Evolutionary conservation across 768 basidiomycete genomes (phyloP).

Genomic region (Hebeloma cylindrosporum): DNA sequence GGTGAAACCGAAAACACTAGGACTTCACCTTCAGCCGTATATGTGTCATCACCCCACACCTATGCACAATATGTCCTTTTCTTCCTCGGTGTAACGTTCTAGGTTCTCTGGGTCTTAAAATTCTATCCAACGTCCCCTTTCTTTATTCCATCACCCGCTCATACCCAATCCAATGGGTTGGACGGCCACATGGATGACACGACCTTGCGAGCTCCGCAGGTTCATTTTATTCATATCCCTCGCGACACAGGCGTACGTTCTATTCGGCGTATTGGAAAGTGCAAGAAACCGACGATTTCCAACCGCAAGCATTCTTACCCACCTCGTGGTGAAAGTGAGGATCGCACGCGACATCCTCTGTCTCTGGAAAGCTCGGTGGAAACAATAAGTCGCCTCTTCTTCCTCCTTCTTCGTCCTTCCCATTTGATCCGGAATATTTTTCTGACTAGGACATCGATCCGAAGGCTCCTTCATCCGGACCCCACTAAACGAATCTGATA

Average conservation of each 20-base stretch:
- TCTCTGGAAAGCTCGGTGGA: constrained; percentile 13
- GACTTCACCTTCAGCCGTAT: constrained; percentile 10
- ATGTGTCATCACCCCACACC: constrained; percentile 13
- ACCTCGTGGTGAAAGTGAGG: constrained; percentile 7
- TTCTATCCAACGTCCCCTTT: neutral
- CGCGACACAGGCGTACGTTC: constrained; percentile 2
- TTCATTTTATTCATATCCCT: constrained; percentile 3
- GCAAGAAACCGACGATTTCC: constrained; percentile 11
- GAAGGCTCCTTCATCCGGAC: constrained; percentile 17
- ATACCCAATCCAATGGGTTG: neutral
- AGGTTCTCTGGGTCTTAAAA: constrained; percentile 10
- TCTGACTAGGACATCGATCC: too few species aligned
- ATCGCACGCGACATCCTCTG: constrained; percentile 9
- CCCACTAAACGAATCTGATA: constrained; percentile 14
- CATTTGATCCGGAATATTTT: neutral
- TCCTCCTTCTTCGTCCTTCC: constrained; percentile 6
- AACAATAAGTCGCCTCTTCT: constrained; percentile 8
- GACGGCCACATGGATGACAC: constrained; percentile 4
- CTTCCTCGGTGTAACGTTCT: constrained; percentile 2
- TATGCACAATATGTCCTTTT: constrained; percentile 6
- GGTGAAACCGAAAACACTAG: constrained; percentile 8
- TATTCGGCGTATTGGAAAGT: constrained; percentile 10
- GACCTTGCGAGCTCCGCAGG: constrained; percentile 10
- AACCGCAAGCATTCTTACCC: constrained; percentile 7
- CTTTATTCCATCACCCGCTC: neutral